Conservation (phyloP, 2,329 filamentous ascomycete genomes). For the Phialophora expanda region DNA sequence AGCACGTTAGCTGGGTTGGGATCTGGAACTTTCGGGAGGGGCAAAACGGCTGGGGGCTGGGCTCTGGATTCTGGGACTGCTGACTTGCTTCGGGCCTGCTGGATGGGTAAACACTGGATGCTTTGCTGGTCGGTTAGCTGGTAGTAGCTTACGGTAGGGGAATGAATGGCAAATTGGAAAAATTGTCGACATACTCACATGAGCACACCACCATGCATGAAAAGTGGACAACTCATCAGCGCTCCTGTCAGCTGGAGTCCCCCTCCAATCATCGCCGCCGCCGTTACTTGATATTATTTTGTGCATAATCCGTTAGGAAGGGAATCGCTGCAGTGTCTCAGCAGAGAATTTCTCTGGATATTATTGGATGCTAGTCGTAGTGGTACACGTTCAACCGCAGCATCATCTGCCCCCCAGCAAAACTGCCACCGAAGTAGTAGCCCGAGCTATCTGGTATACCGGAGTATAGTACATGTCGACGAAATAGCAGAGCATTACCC, state of each 20-base stretch:
- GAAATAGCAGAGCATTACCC: conserved; percentile 18
- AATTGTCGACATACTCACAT: conserved; percentile 10
- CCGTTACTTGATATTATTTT: conserved; percentile 15
- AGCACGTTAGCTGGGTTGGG: no score
- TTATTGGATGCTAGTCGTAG: conserved; percentile 15
- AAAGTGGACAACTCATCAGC: conserved; percentile 17
- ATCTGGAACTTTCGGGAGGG: background rate
- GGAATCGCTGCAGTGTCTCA: background rate
- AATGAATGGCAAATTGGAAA: background rate
- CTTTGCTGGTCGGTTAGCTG: background rate
- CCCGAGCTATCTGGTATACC: conserved; percentile 16
- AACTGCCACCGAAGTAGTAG: conserved; percentile 14
- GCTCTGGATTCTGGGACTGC: background rate
- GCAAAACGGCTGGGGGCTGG: background rate
- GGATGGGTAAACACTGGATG: background rate
- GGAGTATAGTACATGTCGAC: conserved; percentile 12
- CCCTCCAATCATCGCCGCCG: conserved; percentile 9
- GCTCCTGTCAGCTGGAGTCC: background rate
- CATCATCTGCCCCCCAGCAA: background rate
- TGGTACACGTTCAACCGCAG: conserved; percentile 15
- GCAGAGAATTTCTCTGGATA: background rate
- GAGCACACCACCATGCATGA: conserved; percentile 21
- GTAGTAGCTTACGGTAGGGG: background rate
- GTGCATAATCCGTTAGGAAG: conserved; percentile 1
- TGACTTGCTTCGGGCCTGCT: background rate